Conservation (phyloP, 2,329 filamentous ascomycete genomes). For the Cryphonectria carpinicola region DNA sequence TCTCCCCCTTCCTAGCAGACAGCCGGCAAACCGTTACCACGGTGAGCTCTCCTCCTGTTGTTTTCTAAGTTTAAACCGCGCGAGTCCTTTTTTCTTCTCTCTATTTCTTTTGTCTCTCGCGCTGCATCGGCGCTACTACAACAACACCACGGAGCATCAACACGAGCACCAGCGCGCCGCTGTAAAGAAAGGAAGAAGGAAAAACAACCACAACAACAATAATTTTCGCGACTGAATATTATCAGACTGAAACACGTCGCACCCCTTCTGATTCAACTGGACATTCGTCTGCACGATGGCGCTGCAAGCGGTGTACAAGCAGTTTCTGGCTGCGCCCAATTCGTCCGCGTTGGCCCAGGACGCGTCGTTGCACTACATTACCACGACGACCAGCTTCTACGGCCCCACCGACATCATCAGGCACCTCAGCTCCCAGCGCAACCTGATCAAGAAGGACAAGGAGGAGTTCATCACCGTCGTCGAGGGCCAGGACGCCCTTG, state of each 20-base stretch:
- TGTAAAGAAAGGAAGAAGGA: background rate
- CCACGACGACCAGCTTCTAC: conserved; percentile 76
- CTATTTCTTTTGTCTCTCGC: background rate
- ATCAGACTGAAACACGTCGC: background rate
- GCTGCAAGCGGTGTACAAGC: conserved; percentile 64
- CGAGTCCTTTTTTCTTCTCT: background rate
- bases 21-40: background rate
- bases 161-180: background rate
- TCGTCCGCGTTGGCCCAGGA: conserved; percentile 65
- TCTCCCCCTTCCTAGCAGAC: background rate
- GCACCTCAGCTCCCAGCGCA: conserved; percentile 73
- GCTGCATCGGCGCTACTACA: background rate
- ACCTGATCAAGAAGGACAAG: conserved; percentile 80
- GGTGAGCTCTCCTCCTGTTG: background rate
- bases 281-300: conserved; percentile 44
- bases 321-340: conserved; percentile 71
- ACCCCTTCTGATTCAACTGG: background rate
- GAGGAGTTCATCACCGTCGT: conserved; percentile 76
- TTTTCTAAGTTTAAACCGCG: background rate
- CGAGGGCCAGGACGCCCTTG: conserved; percentile 71
- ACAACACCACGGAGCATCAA: background rate
- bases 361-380: conserved; percentile 83
- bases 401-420: conserved; percentile 78
- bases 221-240: background rate
- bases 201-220: too few relatives aligned